Conservation (phyloP, 2,329 filamentous ascomycete species). For the Arthroderma uncinatum region DNA sequence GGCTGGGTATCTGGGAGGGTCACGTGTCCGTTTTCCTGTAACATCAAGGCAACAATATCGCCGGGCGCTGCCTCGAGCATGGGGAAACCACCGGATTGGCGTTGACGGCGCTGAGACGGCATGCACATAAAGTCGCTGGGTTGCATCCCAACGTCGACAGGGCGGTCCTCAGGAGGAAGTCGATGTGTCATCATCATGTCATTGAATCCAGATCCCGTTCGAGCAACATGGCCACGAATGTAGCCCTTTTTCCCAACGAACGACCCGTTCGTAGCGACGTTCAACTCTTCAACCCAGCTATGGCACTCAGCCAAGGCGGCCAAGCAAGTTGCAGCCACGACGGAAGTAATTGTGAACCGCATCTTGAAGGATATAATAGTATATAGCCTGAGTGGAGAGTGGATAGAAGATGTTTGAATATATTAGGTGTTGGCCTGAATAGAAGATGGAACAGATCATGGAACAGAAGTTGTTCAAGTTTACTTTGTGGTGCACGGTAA, state of each 20-base stretch:
- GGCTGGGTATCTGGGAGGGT: conserved; percentile 46
- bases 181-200: conserved; percentile 53
- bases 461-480: not conserved
- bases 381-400: not conserved
- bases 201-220: conserved; percentile 45
- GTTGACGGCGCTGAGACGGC: conserved; percentile 48
- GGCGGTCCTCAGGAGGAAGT: conserved; percentile 45
- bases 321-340: not conserved
- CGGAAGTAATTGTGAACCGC: not conserved
- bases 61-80: conserved; percentile 51
- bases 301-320: conserved; percentile 38
- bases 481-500: not conserved
- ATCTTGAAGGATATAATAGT: not conserved
- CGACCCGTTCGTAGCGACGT: conserved; percentile 62
- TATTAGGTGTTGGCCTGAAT: too few species aligned
- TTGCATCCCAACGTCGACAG: conserved; percentile 39
- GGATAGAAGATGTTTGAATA: not conserved
- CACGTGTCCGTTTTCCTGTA: conserved; percentile 68
- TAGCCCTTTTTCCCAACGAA: conserved; percentile 63
- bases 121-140: conserved; percentile 52
- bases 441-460: not conserved
- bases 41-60: conserved; percentile 55
- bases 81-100: conserved; percentile 49
- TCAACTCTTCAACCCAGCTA: conserved; percentile 72
- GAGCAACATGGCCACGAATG: conserved; percentile 56